Conservation (phyloP, 83 land plant genomes). For the Picea mariana region DNA sequence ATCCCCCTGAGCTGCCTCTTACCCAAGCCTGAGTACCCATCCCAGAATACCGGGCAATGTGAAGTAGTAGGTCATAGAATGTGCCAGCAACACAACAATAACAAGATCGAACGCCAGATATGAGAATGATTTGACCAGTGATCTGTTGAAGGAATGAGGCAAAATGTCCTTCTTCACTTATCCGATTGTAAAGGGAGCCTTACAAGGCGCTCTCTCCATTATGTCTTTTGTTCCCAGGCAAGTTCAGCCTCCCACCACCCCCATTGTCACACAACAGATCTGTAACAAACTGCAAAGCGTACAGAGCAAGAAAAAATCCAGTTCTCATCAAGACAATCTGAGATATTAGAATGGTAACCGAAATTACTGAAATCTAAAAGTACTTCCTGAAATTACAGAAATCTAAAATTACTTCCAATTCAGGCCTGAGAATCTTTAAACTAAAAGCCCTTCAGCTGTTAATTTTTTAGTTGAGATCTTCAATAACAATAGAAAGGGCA, state of each 20-base stretch:
- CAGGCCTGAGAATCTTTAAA: no score
- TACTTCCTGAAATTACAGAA: no score
- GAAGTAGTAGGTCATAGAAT: slow-evolving; percentile 35
- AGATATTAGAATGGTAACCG: no score
- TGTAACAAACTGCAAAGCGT: no score
- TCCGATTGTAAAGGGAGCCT: slow-evolving; percentile 56
- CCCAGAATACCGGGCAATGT: slow-evolving; percentile 21
- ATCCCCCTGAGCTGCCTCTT: slow-evolving; percentile 46
- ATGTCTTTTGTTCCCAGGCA: slow-evolving; percentile 34
- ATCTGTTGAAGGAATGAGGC: slow-evolving; percentile 66
- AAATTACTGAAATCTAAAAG: no score
- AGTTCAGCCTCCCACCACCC: not conserved
- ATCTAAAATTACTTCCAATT: no score
- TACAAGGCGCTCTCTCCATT: slow-evolving; percentile 31
- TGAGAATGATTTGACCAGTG: slow-evolving; percentile 47
- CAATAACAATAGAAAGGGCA: no score
- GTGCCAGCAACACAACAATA: slow-evolving; percentile 19
- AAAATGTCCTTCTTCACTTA: slow-evolving; percentile 54
- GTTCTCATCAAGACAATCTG: no score
- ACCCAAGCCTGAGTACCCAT: slow-evolving; percentile 44
- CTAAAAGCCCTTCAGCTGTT: no score
- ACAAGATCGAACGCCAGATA: slow-evolving; percentile 46
- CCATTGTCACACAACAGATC: no score
- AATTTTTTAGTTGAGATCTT: no score
- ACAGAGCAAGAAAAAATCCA: no score